Conservation (phyloP, 495 filamentous ascomycete species). For the Lasiosphaeris hirsuta region DNA sequence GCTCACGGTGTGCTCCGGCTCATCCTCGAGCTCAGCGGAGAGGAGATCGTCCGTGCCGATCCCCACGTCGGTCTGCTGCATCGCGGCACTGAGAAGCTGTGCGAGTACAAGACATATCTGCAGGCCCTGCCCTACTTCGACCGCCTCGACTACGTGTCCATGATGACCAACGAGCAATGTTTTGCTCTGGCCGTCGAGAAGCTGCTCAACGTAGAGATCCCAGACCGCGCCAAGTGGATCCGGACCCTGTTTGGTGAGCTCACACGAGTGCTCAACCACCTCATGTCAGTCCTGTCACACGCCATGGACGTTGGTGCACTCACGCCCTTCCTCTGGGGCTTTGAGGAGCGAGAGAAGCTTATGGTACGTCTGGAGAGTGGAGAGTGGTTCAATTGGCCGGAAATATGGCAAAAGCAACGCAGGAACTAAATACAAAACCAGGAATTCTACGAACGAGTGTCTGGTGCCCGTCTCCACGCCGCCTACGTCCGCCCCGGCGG, state of each 20-base stretch:
- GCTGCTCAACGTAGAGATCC: conserved; percentile 95
- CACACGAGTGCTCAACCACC: conserved; percentile 90
- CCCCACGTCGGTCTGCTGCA: conserved; percentile 96
- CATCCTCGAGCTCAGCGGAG: conserved; percentile 96
- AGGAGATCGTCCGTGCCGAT: conserved; percentile 94
- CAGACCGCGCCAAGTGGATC: conserved; percentile 94
- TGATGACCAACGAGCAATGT: conserved; percentile 99
- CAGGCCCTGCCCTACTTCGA: conserved; percentile 99
- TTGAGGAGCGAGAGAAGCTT: conserved; percentile 98
- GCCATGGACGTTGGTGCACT: conserved; percentile 99
- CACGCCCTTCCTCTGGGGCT: conserved; percentile 99
- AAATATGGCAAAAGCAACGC: not conserved
- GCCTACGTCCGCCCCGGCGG: conserved; percentile 98
- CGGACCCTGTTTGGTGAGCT: conserved; percentile 96
- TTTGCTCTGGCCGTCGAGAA: conserved; percentile 95
- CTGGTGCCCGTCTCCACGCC: conserved; percentile 94
- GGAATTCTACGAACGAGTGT: conserved; percentile 99
- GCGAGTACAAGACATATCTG: conserved; percentile 99
- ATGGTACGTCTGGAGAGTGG: conserved; percentile 64
- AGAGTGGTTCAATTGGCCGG: not conserved
- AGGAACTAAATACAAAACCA: conserved; percentile 38
- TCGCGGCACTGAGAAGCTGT: conserved; percentile 98
- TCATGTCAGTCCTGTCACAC: conserved; percentile 97
- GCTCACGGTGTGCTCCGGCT: conserved; percentile 97
- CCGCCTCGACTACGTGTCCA: conserved; percentile 96